Evolutionary conservation across 2,329 filamentous ascomycete genomes (phyloP).

Genomic region (Colletotrichum sp.): DNA sequence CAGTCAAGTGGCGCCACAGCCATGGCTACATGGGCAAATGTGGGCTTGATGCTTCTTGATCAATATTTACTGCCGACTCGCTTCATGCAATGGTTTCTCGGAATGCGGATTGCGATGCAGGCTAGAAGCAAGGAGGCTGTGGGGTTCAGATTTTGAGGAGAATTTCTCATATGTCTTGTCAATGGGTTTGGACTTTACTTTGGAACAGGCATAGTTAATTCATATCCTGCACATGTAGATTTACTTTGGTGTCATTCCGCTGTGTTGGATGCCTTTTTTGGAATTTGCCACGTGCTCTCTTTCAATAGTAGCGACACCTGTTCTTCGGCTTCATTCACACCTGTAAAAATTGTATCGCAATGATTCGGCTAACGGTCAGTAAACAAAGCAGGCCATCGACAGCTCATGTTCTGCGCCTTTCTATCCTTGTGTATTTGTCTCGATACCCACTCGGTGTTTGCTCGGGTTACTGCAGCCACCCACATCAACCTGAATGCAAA

Average conservation of each 20-base stretch:
- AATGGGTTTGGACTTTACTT: background rate
- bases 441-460: background rate
- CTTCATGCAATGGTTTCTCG: background rate
- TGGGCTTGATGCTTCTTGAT: constrained; percentile 24
- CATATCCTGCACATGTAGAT: background rate
- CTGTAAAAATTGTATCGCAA: accelerated
- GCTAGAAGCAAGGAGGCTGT: background rate
- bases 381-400: background rate
- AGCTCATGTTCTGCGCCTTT: background rate
- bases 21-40: background rate
- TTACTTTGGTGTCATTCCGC: background rate
- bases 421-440: background rate
- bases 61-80: constrained; percentile 24
- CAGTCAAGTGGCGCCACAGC: background rate
- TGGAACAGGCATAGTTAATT: background rate
- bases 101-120: background rate
- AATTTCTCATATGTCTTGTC: background rate
- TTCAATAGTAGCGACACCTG: background rate
- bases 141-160: background rate
- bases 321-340: background rate
- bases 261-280: accelerated
- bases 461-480: background rate
- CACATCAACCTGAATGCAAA: background rate
- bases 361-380: background rate
- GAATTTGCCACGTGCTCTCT: background rate